Conservation (phyloP, 164 flowering plant species). For the Chimonanthus praecox region DNA sequence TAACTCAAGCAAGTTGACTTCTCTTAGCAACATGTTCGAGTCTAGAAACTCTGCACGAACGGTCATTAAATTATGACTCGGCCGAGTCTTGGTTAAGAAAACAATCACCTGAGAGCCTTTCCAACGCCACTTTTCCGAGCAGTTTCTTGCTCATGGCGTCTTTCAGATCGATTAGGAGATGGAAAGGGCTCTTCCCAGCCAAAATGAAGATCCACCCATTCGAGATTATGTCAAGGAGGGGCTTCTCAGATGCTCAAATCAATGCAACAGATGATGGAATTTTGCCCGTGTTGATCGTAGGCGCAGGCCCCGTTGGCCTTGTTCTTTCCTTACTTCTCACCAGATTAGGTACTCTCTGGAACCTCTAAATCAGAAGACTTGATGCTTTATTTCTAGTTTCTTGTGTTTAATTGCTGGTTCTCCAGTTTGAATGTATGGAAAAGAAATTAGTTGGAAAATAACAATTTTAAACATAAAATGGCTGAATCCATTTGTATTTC, state of each 20-base stretch:
- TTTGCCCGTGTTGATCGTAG: conserved; percentile 83
- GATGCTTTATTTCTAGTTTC: background rate
- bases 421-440: background rate
- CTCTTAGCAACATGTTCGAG: no score
- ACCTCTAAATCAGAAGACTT: background rate
- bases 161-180: background rate
- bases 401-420: background rate
- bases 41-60: no score
- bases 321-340: conserved; percentile 81
- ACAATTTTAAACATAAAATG: no score
- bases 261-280: background rate
- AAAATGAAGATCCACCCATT: conserved; percentile 14
- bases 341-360: conserved; percentile 55
- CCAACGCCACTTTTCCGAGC: background rate
- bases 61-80: no score
- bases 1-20: no score
- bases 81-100: no score
- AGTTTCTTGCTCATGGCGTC: background rate
- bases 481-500: no score
- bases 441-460: background rate
- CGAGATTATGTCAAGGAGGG: conserved; percentile 20
- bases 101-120: no score
- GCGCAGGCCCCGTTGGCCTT: conserved; percentile 97
- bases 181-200: background rate
- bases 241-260: conserved; percentile 14